Percentiles rank a stretch among this genome's conserved stretches.
These are phyloP conservation scores for Dendrobium nobile DNA, from an alignment of 106 monocot species.

Conservation along the genomic window DNA sequence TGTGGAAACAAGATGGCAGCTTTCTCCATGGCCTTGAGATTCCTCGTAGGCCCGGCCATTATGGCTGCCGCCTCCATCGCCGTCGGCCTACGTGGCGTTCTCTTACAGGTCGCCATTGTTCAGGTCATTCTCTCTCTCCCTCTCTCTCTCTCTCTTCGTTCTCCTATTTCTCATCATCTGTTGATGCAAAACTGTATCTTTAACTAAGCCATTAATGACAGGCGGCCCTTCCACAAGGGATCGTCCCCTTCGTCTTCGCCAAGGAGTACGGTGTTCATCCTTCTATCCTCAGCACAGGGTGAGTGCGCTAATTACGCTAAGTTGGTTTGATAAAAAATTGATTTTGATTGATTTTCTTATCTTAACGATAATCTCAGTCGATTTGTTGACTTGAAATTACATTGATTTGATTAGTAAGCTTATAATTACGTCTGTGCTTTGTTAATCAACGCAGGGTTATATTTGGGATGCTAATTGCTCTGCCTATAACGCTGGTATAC, in stretches of 20 bases:
- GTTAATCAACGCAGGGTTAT: conserved; percentile 47
- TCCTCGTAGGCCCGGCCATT: conserved; percentile 72
- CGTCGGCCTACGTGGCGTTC: conserved; percentile 58
- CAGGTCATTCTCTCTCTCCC: conserved; percentile 32
- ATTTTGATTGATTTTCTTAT: not conserved
- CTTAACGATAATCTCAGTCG: not conserved
- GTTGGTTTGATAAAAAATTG: no score
- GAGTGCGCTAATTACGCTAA: conserved; percentile 14
- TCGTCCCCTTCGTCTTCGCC: conserved; percentile 91
- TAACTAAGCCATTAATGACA: conserved; percentile 8
- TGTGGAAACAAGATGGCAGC: conserved; percentile 73
- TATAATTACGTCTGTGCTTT: not conserved
- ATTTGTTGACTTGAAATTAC: not conserved
- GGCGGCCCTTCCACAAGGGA: conserved; percentile 95
- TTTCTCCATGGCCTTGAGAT: conserved; percentile 78
- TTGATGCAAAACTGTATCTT: not conserved
- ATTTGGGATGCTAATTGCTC: conserved; percentile 85
- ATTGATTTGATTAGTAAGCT: not conserved
- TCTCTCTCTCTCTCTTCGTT: not conserved
- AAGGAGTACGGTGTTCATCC: conserved; percentile 98
- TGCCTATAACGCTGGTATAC: conserved; percentile 72
- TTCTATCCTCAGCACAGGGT: conserved; percentile 90
- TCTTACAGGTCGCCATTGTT: conserved; percentile 77
- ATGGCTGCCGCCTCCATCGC: conserved; percentile 77
- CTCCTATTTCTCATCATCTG: not conserved